Base-by-base conservation (phyloP, 768 basidiomycete species). In the Lactarius akahatsu region DNA sequence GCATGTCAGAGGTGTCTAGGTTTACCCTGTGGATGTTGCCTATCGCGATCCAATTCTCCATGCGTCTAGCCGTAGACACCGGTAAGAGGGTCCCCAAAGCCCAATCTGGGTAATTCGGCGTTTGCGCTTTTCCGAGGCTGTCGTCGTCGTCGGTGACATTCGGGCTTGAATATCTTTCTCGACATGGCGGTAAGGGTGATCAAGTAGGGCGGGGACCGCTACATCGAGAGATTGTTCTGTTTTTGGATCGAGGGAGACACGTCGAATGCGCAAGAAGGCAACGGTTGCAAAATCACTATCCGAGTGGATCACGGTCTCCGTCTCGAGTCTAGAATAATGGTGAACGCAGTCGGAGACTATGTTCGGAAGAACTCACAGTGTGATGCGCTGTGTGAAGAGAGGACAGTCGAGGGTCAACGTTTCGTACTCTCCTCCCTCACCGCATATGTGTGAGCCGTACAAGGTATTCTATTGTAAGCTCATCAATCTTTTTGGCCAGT, bases 391-490 rank as follows among this genome's bases (percentile, higher is more conserved):
- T 70, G 92, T 92, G 84, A 96, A 98, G 15, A 96, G 73, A 0
- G 96, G 92, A 67, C 90, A 91, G 70, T 97, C 92, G 15, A 95
- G 79, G 1, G 96, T 98, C 64, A 98, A 79, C 0, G 90, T 92
- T 75, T 99, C 97, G 76, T 98, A 99, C 78, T 99, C 97, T 2
- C 97, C 97, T 2, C 97, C 97, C 78, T 99, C 97, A 11, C 97
- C 97, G 68, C 96, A 98, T 2, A 96, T 84, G 74, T 99, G 97
- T 0, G 90, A 88, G 4, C 95, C 95, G 72, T 94, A 99, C 32
- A 86, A 77, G 11, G 77, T 73, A 74, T 96, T 93, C 93, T 94
- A 69, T 2, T 20, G 18, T 41, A 23, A 15, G 40, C 16, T 38
- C 57, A 58, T 54, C 61, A 59, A 47, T 18, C 26, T n/a, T 38